Conservation (phyloP, 495 filamentous ascomycete species). For the Aspergillus leporis region DNA sequence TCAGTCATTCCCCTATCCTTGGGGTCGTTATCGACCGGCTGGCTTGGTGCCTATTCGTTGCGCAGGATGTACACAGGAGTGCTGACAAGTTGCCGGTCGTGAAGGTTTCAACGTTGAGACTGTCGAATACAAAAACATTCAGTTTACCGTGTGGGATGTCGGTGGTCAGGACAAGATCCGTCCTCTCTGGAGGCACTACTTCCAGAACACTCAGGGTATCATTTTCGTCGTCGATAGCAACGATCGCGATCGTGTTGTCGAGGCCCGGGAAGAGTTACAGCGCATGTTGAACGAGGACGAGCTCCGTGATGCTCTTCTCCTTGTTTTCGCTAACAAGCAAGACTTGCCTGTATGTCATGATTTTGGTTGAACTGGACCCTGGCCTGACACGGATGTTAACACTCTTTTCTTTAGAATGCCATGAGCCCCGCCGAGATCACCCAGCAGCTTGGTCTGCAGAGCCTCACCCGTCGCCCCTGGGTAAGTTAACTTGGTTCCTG, state of each 20-base stretch:
- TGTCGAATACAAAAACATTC: conserved; percentile 99
- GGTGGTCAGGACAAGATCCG: conserved; percentile 99
- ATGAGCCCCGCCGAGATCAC: conserved; percentile 99
- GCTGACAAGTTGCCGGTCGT: conserved; percentile 8
- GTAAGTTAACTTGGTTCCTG: conserved; percentile 57
- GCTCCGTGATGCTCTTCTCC: conserved; percentile 91
- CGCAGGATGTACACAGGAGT: conserved; percentile 8
- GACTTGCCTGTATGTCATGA: conserved; percentile 86
- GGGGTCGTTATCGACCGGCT: conserved; percentile 5
- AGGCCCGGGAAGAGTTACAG: conserved; percentile 98
- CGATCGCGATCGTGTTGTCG: conserved; percentile 98
- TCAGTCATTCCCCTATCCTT: conserved; percentile 53
- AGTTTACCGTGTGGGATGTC: conserved; percentile 99
- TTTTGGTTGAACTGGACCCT: not conserved
- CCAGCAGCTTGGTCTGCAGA: conserved; percentile 99
- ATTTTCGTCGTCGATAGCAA: conserved; percentile 99
- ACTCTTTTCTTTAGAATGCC: conserved; percentile 68
- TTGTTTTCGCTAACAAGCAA: conserved; percentile 99
- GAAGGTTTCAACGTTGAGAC: conserved; percentile 99
- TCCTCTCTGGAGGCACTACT: conserved; percentile 99
- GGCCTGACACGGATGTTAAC: conserved; percentile 19
- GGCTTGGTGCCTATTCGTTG: conserved; percentile 1
- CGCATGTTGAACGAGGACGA: conserved; percentile 99
- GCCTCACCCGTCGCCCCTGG: conserved; percentile 95
- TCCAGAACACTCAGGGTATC: conserved; percentile 99